Base-by-base conservation (phyloP, 345 rosid genomes). In the Luvunga scandens region DNA sequence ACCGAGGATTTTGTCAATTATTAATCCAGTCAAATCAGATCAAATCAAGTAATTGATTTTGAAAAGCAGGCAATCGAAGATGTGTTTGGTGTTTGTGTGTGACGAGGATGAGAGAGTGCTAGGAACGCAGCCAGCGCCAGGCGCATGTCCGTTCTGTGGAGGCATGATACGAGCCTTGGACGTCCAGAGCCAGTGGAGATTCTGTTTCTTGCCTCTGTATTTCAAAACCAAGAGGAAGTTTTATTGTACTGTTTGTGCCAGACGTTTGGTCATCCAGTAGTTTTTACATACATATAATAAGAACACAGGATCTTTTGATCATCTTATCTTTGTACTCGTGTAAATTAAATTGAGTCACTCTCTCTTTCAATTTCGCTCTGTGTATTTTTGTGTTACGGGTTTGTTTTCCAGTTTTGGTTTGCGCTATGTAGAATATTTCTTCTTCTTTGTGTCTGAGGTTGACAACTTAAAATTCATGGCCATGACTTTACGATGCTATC, bases 11-110 rank as follows among this genome's bases (percentile, higher is more conserved):
- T 24, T 7, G 2, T 25, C n/a, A 24, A 19, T 30, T 0, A 59
- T 10, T 6, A 70, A 6, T 69, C 57, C 57, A 0, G 6, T 25
- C 45, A 21, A 21, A 13, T 36, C 39, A 6, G 4, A 7, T 36
- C 39, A 36, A 6, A 36, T 13, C 50, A 45, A 45, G 13, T 45
- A 45, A 45, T 45, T 45, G 50, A 13, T 45, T 45, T 13, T 3
- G 50, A 45, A 13, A 45, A 12, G 50, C 50, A 53, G 22, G 57
- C 22, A 19, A 53, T 53, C n/a, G 0, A 50, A 42, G 86, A 95
- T 93, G 99, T 95, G 97, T 73, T 79, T 95, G 83, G 97, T 95
- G 82, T 95, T 91, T 73, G 97, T 93, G 38, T 93, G 99, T 69
- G 99, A 95, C 57, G 87, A 93, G 78, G 97, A 93, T 75, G 98